Evolutionary conservation across 2,329 filamentous ascomycete species (phyloP).

Genomic region (Exophiala bonariae): DNA sequence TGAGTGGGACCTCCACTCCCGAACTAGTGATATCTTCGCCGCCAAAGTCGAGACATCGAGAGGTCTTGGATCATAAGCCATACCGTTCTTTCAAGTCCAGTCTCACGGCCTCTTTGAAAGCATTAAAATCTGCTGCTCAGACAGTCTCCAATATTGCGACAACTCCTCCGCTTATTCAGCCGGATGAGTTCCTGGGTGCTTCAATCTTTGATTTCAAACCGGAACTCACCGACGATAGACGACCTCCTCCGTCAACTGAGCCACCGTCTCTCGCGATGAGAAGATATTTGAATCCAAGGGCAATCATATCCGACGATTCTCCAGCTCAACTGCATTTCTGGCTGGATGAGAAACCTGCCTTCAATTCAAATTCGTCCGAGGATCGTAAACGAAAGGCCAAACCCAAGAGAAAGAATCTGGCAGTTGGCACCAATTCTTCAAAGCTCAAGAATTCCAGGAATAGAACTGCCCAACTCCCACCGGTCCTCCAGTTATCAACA

Average conservation of each 20-base stretch:
- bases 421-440: constrained; percentile 11
- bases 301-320: constrained; percentile 32
- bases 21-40: constrained; percentile 24
- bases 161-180: constrained; percentile 47
- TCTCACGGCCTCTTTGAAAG: constrained; percentile 61
- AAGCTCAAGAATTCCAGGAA: constrained; percentile 1
- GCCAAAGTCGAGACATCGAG: constrained; percentile 25
- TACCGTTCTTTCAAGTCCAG: constrained; percentile 60
- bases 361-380: neutral
- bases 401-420: constrained; percentile 27
- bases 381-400: constrained; percentile 16
- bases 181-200: constrained; percentile 61
- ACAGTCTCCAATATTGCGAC: constrained; percentile 61
- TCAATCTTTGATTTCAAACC: constrained; percentile 58
- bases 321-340: constrained; percentile 47
- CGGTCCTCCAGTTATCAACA: constrained; percentile 64
- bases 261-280: constrained; percentile 58
- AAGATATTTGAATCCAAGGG: constrained; percentile 59
- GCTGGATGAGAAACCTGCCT: constrained; percentile 34
- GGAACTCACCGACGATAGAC: constrained; percentile 60
- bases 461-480: constrained; percentile 37
- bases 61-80: constrained; percentile 29
- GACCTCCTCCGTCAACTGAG: constrained; percentile 55
- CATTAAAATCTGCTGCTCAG: constrained; percentile 61
- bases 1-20: constrained; percentile 12